A percentile compares a stretch with the other conserved stretches of the same genome.
Conservation (phyloP, 768 basidiomycete genomes). For the Cystoderma amianthinum region DNA sequence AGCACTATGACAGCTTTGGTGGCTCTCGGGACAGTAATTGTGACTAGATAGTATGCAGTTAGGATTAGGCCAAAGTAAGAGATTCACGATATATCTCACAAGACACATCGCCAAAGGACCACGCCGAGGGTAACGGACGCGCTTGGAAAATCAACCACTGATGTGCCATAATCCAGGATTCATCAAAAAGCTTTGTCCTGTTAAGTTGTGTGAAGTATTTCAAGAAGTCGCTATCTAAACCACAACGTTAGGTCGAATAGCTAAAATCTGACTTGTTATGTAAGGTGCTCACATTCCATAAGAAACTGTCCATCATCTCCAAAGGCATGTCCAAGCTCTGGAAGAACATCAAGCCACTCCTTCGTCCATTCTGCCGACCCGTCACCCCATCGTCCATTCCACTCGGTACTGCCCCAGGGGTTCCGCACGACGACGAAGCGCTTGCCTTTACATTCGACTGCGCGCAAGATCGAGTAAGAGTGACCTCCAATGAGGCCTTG, state of each 20-base stretch:
- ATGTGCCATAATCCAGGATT: slow-evolving; percentile 37
- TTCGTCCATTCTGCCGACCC: slow-evolving; percentile 43
- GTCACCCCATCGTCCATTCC: slow-evolving; percentile 44
- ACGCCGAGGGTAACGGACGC: slow-evolving; percentile 37
- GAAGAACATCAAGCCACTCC: slow-evolving; percentile 36
- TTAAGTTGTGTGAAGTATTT: slow-evolving; percentile 37
- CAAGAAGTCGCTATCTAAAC: slow-evolving; percentile 32
- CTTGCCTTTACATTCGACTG: slow-evolving; percentile 35
- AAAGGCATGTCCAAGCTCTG: slow-evolving; percentile 31
- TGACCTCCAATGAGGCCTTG: slow-evolving; percentile 34
- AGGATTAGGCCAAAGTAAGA: background rate
- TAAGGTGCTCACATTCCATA: slow-evolving; percentile 33
- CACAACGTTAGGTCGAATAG: slow-evolving; percentile 1
- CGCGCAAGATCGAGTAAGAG: slow-evolving; percentile 40
- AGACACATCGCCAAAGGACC: slow-evolving; percentile 48
- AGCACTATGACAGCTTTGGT: slow-evolving; percentile 43
- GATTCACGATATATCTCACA: slow-evolving; percentile 28
- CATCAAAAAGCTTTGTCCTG: slow-evolving; percentile 38
- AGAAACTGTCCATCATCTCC: slow-evolving; percentile 44
- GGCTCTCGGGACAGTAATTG: slow-evolving; percentile 30
- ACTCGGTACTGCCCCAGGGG: slow-evolving; percentile 43
- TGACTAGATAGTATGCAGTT: slow-evolving; percentile 18
- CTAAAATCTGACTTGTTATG: background rate
- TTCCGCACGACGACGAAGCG: slow-evolving; percentile 43
- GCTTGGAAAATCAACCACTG: slow-evolving; percentile 41